Evolutionary conservation across 2,329 filamentous ascomycete species (phyloP), one percentile per base, ranked within the genome.

Genomic region (Cladobotryum protrusum): DNA sequence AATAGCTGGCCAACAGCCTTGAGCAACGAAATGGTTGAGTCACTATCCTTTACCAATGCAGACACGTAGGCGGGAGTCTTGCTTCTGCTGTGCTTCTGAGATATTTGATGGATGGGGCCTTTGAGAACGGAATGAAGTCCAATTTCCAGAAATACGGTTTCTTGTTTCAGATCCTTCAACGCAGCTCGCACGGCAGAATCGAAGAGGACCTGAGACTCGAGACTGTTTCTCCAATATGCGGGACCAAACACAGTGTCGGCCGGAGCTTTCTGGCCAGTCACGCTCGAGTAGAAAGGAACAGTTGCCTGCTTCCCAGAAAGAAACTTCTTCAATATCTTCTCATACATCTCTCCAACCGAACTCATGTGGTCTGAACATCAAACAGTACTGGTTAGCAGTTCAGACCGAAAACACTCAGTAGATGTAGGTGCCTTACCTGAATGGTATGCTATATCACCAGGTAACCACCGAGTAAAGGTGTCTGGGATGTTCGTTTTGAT

Each of bases 151-250:
- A 60, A 41, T 3, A 57, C 8, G 7, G 11, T 29, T 29, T 29
- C 24, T 29, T 29, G 7, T 8, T 4, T 29, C 7, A 34, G 7
- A 29, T 29, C 24, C 7, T 9, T 36, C 11, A 48, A 14, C 4
- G 29, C 47, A 6, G 41, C 46, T 37, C 17, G 29, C 1, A 63
- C 45, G 11, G 59, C 56, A 4, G 48, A 54, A 6, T 42, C 50
- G 47, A 60, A 64, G 5, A 57, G 52, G 2, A 68, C 65, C 2
- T 63, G 59, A 3, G 55, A 59, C 29, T 64, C 59, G 41, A 69
- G 52, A 52, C 65, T 67, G 3, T 48, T 51, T 11, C 50, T 52
- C 63, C 64, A 68, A 53, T 67, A 67, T 33, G 37, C 13, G 54
- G 32, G 1, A 47, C 57, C 4, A 57, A 44, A 4, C n/a, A 20